phyloP scores from a whole-genome alignment of 495 filamentous ascomycete species.

The Oleoguttula mirabilis region DNA sequence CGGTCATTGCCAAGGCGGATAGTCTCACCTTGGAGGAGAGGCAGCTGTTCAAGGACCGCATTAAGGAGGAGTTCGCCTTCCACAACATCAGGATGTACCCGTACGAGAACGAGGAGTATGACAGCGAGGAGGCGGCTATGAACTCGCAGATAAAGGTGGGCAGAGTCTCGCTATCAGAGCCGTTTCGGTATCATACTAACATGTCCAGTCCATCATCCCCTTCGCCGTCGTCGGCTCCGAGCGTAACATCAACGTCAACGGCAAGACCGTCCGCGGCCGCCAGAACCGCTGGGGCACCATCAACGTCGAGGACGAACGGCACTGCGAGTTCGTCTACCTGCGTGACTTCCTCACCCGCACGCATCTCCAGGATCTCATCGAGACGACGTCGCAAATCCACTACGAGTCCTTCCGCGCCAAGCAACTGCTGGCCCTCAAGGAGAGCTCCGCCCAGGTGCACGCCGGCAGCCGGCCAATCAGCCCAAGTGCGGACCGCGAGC shows the following conservation, averaged over 20 bases:
- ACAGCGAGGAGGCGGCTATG: constrained; percentile 86
- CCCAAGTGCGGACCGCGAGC: constrained; percentile 81
- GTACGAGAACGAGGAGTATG: constrained; percentile 97
- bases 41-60: constrained; percentile 88
- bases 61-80: constrained; percentile 99
- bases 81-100: constrained; percentile 99
- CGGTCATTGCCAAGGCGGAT: constrained; percentile 97
- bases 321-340: constrained; percentile 98
- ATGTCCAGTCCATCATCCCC: constrained; percentile 79
- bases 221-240: constrained; percentile 97
- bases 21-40: constrained; percentile 93
- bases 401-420: constrained; percentile 99
- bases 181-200: no score
- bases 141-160: constrained; percentile 91
- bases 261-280: constrained; percentile 93
- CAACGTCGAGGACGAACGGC: constrained; percentile 97
- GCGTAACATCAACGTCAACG: constrained; percentile 92
- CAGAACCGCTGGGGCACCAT: constrained; percentile 99
- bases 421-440: constrained; percentile 93
- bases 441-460: constrained; percentile 80
- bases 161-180: background rate
- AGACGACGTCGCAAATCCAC: constrained; percentile 99
- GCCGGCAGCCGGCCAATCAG: constrained; percentile 74
- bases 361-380: constrained; percentile 94
- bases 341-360: constrained; percentile 95